Base-by-base conservation (phyloP, 2,329 filamentous ascomycete genomes). In the Paracorniculantispora psalliotae region DNA sequence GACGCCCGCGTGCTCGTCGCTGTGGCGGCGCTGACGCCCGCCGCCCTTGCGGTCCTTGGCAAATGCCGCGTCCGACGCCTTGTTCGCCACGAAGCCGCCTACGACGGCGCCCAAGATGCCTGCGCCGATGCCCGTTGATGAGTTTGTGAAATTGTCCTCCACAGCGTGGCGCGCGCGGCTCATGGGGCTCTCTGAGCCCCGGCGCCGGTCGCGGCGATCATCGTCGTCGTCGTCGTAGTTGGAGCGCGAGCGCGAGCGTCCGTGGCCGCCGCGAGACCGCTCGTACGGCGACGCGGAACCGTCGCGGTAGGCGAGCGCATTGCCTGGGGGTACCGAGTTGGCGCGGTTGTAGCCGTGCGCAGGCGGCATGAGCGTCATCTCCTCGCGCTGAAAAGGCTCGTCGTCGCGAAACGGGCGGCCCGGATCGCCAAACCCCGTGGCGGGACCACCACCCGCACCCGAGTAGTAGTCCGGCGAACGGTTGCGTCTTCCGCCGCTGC, bases 91-190 rank as follows among this genome's bases (percentile, higher is more conserved):
- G 10, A 82, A 68, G 3, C 81, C 81, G 37, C 81, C 81, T 1
- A 83, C 76, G 1, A 83, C 72, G 23, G 81, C 81, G 17, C 81
- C 81, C 2, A 84, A 67, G 9, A 84, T 73, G 25, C 80, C 77
- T 8, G 77, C 76, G 41, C 80, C 79, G 2, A 84, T 69, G 4
- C 81, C 81, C 0, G 78, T 72, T 2, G 72, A 71, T 4, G 79
- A 79, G 54, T 76, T 73, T 39, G 77, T 77, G 63, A 84, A 83
- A 49, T 75, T 77, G 60, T 75, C 71, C 47, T 78, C 71, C 46
- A 81, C 68, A 13, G 73, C 73, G 33, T 73, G 62, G 33, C 74
- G 73, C 6, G 77, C 75, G 61, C 76, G 75, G 49, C 68, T 67
- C 4, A 77, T 57, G 7, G 79, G 75, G 37, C 71, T 73, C 10